phyloP scores from a whole-genome alignment of 495 filamentous ascomycete species.

The Aspergillus indologenus region DNA sequence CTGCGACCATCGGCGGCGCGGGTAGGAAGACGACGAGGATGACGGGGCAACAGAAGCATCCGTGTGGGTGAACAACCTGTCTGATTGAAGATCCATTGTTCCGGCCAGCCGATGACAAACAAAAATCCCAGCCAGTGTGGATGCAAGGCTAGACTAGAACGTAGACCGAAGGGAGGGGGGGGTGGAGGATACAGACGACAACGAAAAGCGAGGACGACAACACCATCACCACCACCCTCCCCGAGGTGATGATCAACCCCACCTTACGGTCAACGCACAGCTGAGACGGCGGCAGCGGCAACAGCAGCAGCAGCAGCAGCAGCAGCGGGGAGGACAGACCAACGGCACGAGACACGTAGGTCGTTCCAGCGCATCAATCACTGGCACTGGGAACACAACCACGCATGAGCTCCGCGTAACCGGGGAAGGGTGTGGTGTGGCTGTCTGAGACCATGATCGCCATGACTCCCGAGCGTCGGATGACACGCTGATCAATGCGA shows the following conservation, averaged over 20 bases:
- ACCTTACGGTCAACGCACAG: constrained; percentile 3
- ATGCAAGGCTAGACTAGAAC: constrained; percentile 8
- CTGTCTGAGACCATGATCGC: constrained; percentile 15
- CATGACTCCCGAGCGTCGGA: not conserved
- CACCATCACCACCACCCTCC: constrained; percentile 6
- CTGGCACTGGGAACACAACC: constrained; percentile 12
- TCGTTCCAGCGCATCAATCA: constrained; percentile 13
- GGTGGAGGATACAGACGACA: not conserved
- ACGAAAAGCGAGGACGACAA: not conserved
- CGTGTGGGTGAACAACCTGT: constrained; percentile 26
- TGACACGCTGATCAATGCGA: not conserved
- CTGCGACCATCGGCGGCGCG: constrained; percentile 33
- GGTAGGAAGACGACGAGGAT: constrained; percentile 24
- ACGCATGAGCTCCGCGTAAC: constrained; percentile 8
- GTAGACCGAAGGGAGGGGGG: no score
- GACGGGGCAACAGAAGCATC: constrained; percentile 32
- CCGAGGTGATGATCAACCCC: constrained; percentile 9
- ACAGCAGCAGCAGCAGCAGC: constrained; percentile 1
- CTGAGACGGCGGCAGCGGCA: constrained; percentile 4
- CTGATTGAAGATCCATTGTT: constrained; percentile 34
- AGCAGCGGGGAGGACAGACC: not conserved
- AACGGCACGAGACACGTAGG: constrained; percentile 13
- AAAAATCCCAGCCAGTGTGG: constrained; percentile 7
- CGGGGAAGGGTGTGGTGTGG: constrained; percentile 7
- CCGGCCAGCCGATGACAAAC: not conserved